Evolutionary conservation across 805 yeast species (phyloP), one percentile per base, ranked within the genome.

Genomic region (Kazachstania taianensis): DNA sequence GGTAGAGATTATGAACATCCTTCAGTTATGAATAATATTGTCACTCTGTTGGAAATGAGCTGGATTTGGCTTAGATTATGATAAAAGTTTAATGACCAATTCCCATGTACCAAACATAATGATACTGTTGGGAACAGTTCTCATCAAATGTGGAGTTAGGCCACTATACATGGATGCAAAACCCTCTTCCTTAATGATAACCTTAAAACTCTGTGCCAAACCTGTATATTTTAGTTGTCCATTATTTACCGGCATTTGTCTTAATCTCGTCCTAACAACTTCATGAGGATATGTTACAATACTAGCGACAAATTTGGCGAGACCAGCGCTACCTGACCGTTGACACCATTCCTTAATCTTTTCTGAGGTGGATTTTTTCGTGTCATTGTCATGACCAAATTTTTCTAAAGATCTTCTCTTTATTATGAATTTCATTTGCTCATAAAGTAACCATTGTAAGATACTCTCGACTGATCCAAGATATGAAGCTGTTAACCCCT

Each of bases 91-190:
- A 32, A 80, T 75, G 37, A 81, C 75, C 23, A 92, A 57, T 55
- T 92, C 99, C 97, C 97, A 92, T 3, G 97, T 87, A 31, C 99
- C 98, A 66, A 92, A 92, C 98, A 92, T 92, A 48, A 92, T 89
- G 55, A 92, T 86, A 52, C 94, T 82, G 61, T 92, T 92, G 3
- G 99, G 99, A 35, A 92, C 98, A 0, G 98, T 92, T 61, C 98
- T 75, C 65, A 92, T 72, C 51, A 92, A 65, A 62, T 92, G 99
- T 4, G 99, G 96, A 2, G 99, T 92, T 50, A 92, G 68, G 1
- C 99, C 99, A 38, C 99, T 96, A 56, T 92, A 92, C 85, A 92
- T 81, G 9, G 95, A 81, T 6, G 72, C 78, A 35, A 89, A 60
- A 1, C 99, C 98, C 62, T 92, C 98, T 53, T 92, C 96, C 50